Base-by-base conservation (phyloP, 345 rosid genomes). In the Citrus trifoliata region DNA sequence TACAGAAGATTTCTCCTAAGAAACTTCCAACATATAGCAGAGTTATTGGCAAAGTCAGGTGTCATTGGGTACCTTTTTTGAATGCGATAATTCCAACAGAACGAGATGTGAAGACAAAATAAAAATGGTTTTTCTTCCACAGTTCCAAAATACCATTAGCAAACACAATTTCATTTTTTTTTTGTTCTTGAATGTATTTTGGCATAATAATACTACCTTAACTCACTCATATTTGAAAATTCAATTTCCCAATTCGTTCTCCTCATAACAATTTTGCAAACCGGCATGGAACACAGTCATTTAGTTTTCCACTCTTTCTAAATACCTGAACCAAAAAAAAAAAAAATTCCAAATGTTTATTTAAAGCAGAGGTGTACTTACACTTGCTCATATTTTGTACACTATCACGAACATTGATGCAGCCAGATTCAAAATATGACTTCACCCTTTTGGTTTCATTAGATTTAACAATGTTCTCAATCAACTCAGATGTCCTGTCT, bases 401-500 rank as follows among this genome's bases (percentile, higher is more conserved):
- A 16, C 80, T 81, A 61, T 84, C 94, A 70, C 83, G 81, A 30
- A 66, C 73, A 67, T 85, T 84, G 32, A 82, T 64, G 81, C 94
- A 86, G 42, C 95, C 94, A 48, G 88, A 85, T 81, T 83, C 87
- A 55, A 91, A 60, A 70, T 92, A 94, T 24, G 90, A 90, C 80
- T 85, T 80, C 56, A 91, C 77, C 83, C 91, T 81, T 80, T 69
- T 84, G 59, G 95, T 90, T 80, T 93, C 92, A 80, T 89, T 93
- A 4, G 87, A 83, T 82, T 86, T 86, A 25, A 91, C 67, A 67
- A 94, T 82, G 28, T 80, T 91, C 38, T 80, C 77, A 18, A 91
- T 79, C 84, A 91, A 66, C 78, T 82, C 83, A 25, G 98, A 91
- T 24, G 82, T 79, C 70, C 30, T 73, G 21, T 77, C 59, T 5